phyloP scores from a whole-genome alignment of 208 protist species.

The Crithidia thermophila region DNA sequence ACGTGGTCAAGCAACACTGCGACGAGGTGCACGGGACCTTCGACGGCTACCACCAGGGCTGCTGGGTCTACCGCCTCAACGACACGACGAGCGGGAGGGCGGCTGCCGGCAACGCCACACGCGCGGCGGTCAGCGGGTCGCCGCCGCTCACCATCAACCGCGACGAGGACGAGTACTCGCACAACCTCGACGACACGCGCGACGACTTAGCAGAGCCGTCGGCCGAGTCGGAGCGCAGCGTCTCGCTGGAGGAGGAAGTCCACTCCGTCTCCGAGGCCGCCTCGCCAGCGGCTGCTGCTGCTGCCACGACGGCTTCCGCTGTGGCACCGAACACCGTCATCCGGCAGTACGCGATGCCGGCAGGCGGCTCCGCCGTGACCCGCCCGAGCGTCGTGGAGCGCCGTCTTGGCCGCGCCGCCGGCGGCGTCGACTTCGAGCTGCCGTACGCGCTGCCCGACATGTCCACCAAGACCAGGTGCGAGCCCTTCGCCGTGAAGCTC shows the following conservation, averaged over 20 bases:
- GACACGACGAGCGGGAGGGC: neutral
- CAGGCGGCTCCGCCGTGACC: conserved; percentile 2
- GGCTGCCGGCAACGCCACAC: neutral
- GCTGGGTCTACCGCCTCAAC: conserved; percentile 31
- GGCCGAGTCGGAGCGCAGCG: neutral
- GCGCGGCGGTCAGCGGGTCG: neutral
- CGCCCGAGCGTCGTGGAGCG: conserved; percentile 23
- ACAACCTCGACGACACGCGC: conserved; percentile 18
- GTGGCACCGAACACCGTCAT: conserved; percentile 7
- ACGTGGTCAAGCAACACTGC: conserved; percentile 29
- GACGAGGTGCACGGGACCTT: conserved; percentile 4
- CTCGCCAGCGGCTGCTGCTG: neutral
- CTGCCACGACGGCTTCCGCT: too few relatives aligned
- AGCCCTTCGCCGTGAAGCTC: conserved; percentile 33
- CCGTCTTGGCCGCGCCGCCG: neutral
- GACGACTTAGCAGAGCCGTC: neutral
- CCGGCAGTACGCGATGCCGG: conserved; percentile 17
- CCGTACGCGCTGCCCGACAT: conserved; percentile 68
- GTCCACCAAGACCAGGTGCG: conserved; percentile 22
- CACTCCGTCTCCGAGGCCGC: neutral
- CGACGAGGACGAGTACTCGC: conserved; percentile 31
- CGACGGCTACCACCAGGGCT: conserved; percentile 25
- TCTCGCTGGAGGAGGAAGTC: neutral
- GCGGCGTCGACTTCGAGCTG: conserved; percentile 43
- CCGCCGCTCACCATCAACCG: neutral